Base-by-base conservation (phyloP, 768 basidiomycete genomes). In the Mrakia blollopis region DNA sequence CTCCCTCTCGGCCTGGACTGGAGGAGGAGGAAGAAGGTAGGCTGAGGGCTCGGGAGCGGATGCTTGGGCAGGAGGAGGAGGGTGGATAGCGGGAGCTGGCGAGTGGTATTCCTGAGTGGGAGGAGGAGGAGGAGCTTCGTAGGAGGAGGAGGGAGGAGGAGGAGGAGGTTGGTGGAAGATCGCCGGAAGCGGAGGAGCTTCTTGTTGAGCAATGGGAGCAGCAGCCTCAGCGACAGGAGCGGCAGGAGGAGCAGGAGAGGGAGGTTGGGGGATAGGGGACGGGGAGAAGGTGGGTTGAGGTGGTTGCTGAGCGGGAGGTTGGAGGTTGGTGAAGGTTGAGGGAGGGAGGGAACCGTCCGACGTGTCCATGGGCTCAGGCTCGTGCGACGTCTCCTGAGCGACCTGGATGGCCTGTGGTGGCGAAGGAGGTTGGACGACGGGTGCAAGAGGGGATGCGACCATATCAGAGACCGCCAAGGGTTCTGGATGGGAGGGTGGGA, bases 321-420 rank as follows among this genome's bases (percentile, higher is more conserved):
- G 65, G 23, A 68, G 65, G 35, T n/a, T n/a, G n/a, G n/a, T n/a
- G n/a, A 25, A 68, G 8, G 32, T 68, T 39, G 65, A 39, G 8
- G 65, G 6, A n/a, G 65, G 7, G 4, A n/a, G 14, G 52, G 25
- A 37, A 30, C 62, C 62, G 39, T 68, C 65, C 14, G 65, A 68
- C 65, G 39, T 68, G 65, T 68, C 65, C 65, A 68, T 68, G 21
- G 65, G 57, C 18, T 50, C 47, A 50, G 47, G 47, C 47, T 50
- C 47, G 47, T 50, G 47, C 57, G 57, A 57, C 57, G 8, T 11
- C 65, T 68, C 37, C 32, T 68, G 65, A 44, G 23, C 39, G 32
- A 32, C 23, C 35, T 67, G 9, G 1, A 10, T 35, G 10, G 3
- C 63, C 35, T 39, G 63, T 18, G 32, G 32, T 10, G 32, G 63